A percentile compares a stretch with the other conserved stretches of the same genome.
These are phyloP conservation scores for Solanum corneliomulleri DNA, from an alignment of 257 asterid genomes.

Conservation along the genomic window DNA sequence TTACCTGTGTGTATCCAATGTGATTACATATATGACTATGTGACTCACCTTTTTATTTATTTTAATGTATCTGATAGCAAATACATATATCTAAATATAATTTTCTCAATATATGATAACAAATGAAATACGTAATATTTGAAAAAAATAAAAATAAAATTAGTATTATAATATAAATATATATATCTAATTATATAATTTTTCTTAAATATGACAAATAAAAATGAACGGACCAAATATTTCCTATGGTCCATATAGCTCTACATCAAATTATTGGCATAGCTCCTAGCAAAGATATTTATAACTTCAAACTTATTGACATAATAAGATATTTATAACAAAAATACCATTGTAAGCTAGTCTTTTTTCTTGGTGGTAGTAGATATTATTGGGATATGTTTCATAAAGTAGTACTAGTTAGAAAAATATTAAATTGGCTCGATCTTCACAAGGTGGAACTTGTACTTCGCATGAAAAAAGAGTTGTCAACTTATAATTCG, in stretches of 20 bases:
- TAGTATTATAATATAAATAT: background rate
- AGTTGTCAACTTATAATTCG: background rate
- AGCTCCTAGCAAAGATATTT: background rate
- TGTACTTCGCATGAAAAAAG: background rate
- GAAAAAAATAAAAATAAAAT: too few relatives aligned
- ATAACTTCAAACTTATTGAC: background rate
- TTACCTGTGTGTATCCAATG: background rate
- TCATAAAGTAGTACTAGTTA: background rate
- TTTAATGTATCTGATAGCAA: too few relatives aligned
- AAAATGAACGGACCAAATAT: too few relatives aligned
- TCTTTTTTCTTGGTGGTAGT: background rate
- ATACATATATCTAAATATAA: too few relatives aligned
- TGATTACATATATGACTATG: background rate
- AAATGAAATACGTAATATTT: too few relatives aligned
- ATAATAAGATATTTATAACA: background rate
- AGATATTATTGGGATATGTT: background rate
- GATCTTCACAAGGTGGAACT: background rate
- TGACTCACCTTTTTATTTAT: background rate
- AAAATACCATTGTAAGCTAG: background rate
- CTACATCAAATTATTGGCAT: background rate
- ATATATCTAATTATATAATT: too few relatives aligned
- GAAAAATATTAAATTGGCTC: background rate
- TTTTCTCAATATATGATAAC: too few relatives aligned
- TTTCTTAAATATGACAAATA: too few relatives aligned
- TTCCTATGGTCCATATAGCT: background rate